Evolutionary conservation across 495 filamentous ascomycete genomes (phyloP).

Genomic region (Aspergillus affinis): DNA sequence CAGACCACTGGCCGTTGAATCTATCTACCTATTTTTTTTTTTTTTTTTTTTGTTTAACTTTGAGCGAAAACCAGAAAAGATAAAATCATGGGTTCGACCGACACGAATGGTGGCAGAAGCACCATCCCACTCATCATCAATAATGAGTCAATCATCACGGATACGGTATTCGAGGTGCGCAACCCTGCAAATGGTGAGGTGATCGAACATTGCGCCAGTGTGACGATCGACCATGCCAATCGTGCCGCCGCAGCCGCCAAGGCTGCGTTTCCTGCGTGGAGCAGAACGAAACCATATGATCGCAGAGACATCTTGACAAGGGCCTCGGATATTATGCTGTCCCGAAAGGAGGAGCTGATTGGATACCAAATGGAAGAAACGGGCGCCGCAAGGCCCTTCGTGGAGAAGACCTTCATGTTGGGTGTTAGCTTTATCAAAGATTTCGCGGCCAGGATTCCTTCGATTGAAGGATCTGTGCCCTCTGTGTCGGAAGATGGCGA

Average conservation of each 20-base stretch:
- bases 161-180: constrained; percentile 63
- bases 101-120: constrained; percentile 17
- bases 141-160: constrained; percentile 61
- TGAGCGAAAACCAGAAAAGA: background rate
- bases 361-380: constrained; percentile 69
- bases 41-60: background rate
- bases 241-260: constrained; percentile 57
- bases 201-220: constrained; percentile 60
- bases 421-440: constrained; percentile 65
- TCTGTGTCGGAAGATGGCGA: constrained; percentile 51
- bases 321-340: constrained; percentile 65
- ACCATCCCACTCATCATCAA: constrained; percentile 71
- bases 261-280: constrained; percentile 71
- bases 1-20: background rate
- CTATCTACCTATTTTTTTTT: background rate
- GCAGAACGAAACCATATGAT: constrained; percentile 54
- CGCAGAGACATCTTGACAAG: constrained; percentile 72
- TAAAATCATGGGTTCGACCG: constrained; percentile 11
- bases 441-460: constrained; percentile 64
- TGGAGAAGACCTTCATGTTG: constrained; percentile 62
- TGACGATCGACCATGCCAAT: constrained; percentile 60
- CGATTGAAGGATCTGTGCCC: constrained; percentile 63
- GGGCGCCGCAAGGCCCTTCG: constrained; percentile 51
- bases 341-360: constrained; percentile 61
- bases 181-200: constrained; percentile 63